A percentile compares a stretch with the other conserved stretches of the same genome.
These are phyloP conservation scores for Syzygium jambos DNA, from an alignment of 345 rosid species.

Conservation along the genomic window DNA sequence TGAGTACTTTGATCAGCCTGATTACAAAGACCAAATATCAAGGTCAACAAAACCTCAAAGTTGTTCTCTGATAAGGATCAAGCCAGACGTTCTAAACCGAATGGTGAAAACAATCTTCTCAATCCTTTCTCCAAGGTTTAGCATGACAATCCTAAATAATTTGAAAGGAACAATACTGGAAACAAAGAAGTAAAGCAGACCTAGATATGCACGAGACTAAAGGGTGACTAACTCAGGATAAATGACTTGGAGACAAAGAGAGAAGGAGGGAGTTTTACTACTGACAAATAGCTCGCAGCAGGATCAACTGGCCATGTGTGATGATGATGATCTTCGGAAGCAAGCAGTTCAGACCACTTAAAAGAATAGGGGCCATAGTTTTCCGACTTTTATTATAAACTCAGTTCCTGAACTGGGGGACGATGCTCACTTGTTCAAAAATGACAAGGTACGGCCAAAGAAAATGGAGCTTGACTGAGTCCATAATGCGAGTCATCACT, in stretches of 20 bases:
- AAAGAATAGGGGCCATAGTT: neutral
- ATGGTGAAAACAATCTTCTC: conserved; percentile 25
- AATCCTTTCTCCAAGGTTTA: conserved; percentile 17
- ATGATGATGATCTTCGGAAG: neutral
- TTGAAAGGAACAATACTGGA: neutral
- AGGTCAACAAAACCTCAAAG: neutral
- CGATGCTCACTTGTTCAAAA: neutral
- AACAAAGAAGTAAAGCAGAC: neutral
- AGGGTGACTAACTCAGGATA: neutral
- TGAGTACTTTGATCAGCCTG: conserved; percentile 26
- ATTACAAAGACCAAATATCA: conserved; percentile 9
- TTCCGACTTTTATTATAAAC: neutral
- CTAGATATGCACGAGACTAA: neutral
- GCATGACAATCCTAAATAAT: conserved; percentile 22
- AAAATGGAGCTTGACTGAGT: neutral
- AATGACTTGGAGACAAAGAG: neutral
- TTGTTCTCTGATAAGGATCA: neutral
- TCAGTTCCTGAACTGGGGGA: neutral
- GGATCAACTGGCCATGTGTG: conserved; percentile 24
- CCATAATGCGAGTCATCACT: neutral
- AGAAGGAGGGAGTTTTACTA: conserved; percentile 3
- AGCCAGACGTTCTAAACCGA: conserved; percentile 19
- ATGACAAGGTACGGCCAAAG: neutral
- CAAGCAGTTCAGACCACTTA: neutral
- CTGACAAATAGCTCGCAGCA: conserved; percentile 37